These are phyloP conservation scores for Fraxinus excelsior DNA, from an alignment of 257 asterid genomes.

Conservation along the genomic window DNA sequence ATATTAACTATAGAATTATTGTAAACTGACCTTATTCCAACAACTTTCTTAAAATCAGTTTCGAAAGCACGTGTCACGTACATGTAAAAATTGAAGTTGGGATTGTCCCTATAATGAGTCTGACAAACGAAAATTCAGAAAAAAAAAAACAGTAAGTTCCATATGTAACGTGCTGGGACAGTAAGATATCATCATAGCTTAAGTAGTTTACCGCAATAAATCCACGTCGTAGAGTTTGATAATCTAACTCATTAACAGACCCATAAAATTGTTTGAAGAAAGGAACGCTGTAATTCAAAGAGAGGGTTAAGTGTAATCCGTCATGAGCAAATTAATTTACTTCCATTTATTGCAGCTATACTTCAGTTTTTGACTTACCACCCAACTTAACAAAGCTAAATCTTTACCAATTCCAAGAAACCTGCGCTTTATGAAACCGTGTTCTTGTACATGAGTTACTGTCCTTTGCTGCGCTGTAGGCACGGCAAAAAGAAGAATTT, in stretches of 20 bases:
- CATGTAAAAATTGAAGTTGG: conserved; percentile 47
- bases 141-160: neutral
- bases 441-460: conserved; percentile 48
- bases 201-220: conserved; percentile 43
- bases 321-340: neutral
- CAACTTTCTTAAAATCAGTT: conserved; percentile 51
- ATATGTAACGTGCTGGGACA: neutral
- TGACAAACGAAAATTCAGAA: neutral
- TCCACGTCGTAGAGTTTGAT: conserved; percentile 46
- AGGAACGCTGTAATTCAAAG: conserved; percentile 37
- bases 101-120: conserved; percentile 43
- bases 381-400: conserved; percentile 50
- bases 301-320: neutral
- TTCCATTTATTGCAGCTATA: no score
- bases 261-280: conserved; percentile 55
- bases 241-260: conserved; percentile 47
- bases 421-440: conserved; percentile 50
- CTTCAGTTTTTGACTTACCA: conserved; percentile 39
- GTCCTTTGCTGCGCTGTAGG: conserved; percentile 37
- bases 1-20: no score
- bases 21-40: conserved; percentile 44
- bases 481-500: neutral
- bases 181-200: neutral
- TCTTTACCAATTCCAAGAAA: conserved; percentile 40
- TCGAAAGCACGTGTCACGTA: conserved; percentile 46